Evolutionary conservation across 2,329 filamentous ascomycete genomes (phyloP), one percentile per base, ranked within the genome.

Genomic region (Domatiomyces catenatus): DNA sequence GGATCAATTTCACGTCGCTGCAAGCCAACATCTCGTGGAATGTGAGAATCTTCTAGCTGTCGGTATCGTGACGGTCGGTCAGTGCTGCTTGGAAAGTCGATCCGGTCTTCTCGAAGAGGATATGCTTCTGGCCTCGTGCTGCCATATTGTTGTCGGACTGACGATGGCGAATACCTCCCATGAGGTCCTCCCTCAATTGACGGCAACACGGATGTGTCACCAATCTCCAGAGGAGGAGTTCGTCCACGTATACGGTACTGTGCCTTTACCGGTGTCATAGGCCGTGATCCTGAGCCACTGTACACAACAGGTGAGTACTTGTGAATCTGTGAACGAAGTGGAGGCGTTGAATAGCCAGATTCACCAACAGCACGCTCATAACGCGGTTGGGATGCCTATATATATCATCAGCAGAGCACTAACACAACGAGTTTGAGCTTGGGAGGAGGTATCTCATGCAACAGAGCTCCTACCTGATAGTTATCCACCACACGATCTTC

Each of bases 151-250:
- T 39, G 32, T 15, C 32, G 32, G 32, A 8, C 12, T 39, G 32
- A 39, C 32, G 12, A 39, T 12, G 45, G 54, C n/a, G 49, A 47
- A 42, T 57, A 53, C n/a, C 50, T 32, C 17, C 56, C 56, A 44
- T 59, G 51, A 32, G 53, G 53, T 24, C 48, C 10, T 12, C 8
- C 52, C 48, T 59, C 58, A 42, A 59, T 55, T 10, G 58, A 59
- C 24, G 52, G 54, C 8, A 59, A 48, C 18, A 59, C 50, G 8
- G 49, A 52, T 46, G 46, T 50, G 51, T 58, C 47, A 42, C 53
- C 55, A 32, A 46, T 52, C 12, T 58, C 52, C 28, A 49, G 26
- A 48, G 50, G 50, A 39, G 44, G 48, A 24, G 46, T 32, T 39
- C 53, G 50, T 20, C 51, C 48, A 15, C 42, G 45, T 2, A 48